These are phyloP conservation scores for Dimargaris xerosporica DNA, from an alignment of 192 early-diverging fungal species.

Conservation along the genomic window DNA sequence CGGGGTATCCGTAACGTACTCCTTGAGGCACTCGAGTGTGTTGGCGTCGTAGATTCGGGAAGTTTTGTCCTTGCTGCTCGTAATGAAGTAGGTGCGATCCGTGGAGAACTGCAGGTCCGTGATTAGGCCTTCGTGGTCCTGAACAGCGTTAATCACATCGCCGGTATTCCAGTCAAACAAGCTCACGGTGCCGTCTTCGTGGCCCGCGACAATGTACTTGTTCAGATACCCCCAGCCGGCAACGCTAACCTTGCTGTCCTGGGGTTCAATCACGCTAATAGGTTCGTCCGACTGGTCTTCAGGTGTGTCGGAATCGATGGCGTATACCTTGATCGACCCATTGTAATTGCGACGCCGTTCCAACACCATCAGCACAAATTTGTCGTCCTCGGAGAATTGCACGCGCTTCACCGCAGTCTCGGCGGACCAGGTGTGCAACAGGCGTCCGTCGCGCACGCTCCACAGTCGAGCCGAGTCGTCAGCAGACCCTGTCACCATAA, in stretches of 20 bases:
- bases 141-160: constrained; percentile 39
- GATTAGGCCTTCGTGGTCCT: constrained; percentile 53
- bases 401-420: constrained; percentile 84
- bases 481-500: constrained; percentile 76
- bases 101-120: constrained; percentile 87
- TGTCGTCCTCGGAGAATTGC: constrained; percentile 79
- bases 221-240: constrained; percentile 87
- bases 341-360: constrained; percentile 90
- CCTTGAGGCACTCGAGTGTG: constrained; percentile 70
- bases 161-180: constrained; percentile 79
- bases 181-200: constrained; percentile 84
- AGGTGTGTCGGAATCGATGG: constrained; percentile 40
- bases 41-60: constrained; percentile 78
- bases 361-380: constrained; percentile 78
- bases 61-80: constrained; percentile 87
- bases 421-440: constrained; percentile 81
- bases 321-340: constrained; percentile 70
- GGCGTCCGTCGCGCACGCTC: constrained; percentile 80
- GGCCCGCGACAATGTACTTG: constrained; percentile 85
- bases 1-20: constrained; percentile 68
- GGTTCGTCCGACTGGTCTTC: constrained; percentile 57
- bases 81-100: constrained; percentile 88
- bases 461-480: constrained; percentile 86
- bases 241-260: constrained; percentile 73
- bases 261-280: constrained; percentile 50